phyloP scores from a whole-genome alignment of 257 asterid species.

The Lycium ferocissimum region DNA sequence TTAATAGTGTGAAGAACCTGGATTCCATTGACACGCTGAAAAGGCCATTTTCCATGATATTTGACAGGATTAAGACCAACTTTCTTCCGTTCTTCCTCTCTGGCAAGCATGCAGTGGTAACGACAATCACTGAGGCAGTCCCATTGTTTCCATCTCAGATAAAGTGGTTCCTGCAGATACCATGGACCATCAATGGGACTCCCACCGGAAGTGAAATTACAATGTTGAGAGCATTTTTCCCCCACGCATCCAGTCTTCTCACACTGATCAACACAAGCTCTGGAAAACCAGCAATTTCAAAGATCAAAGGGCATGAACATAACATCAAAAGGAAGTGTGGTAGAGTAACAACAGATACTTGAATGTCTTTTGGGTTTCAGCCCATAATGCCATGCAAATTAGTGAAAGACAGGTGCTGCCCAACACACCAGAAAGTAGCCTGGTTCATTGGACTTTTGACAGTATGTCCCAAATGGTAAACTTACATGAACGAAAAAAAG shows the following conservation, averaged over 20 bases:
- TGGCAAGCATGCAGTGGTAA: slow-evolving; percentile 78
- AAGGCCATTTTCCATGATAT: slow-evolving; percentile 91
- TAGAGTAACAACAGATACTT: not conserved
- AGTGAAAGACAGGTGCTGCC: not conserved
- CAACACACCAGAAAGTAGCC: not conserved
- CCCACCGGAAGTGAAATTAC: slow-evolving; percentile 72
- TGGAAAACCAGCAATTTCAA: slow-evolving; percentile 43
- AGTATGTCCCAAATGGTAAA: not conserved
- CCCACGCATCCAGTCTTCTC: slow-evolving; percentile 91
- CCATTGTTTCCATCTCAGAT: slow-evolving; percentile 84
- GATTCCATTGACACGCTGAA: slow-evolving; percentile 74
- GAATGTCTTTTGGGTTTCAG: not conserved
- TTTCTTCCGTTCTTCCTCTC: slow-evolving; percentile 74
- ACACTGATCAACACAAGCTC: slow-evolving; percentile 75
- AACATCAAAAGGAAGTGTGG: not conserved
- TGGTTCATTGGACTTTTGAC: not conserved
- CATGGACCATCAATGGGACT: slow-evolving; percentile 73
- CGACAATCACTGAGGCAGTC: slow-evolving; percentile 82
- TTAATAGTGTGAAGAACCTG: slow-evolving; percentile 56
- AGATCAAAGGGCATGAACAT: slow-evolving; percentile 24
- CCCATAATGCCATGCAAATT: not conserved
- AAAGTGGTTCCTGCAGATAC: slow-evolving; percentile 94
- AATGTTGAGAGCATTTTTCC: slow-evolving; percentile 76
- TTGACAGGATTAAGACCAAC: slow-evolving; percentile 75
- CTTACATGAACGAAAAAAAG: not conserved